Conservation (phyloP, 2,329 filamentous ascomycete species). For the Lasiodiplodia sp. region DNA sequence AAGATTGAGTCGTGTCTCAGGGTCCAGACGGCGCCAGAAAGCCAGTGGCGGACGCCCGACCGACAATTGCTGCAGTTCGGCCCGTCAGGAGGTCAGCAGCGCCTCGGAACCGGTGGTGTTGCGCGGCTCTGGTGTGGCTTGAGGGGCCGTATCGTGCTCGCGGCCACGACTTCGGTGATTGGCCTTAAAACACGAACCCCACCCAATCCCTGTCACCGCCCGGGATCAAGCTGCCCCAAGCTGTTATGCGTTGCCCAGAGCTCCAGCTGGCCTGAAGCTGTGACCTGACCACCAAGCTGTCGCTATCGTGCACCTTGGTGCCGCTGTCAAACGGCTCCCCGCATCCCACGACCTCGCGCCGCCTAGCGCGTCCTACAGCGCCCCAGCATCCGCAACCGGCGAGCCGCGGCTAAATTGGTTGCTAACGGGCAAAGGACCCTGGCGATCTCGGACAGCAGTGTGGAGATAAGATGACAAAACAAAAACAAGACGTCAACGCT, state of each 20-base stretch:
- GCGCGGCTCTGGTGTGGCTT: neutral
- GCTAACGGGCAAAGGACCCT: conserved; percentile 20
- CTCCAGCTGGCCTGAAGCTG: neutral
- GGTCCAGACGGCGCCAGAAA: neutral
- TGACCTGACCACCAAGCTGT: conserved; percentile 1
- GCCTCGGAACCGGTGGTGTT: conserved; percentile 9
- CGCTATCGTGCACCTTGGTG: neutral
- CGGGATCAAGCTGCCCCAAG: neutral
- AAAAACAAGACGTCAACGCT: conserved; percentile 15
- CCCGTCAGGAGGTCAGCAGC: neutral
- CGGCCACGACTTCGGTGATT: conserved; percentile 5
- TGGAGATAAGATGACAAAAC: conserved; percentile 29
- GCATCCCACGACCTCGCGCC: neutral
- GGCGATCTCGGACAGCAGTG: conserved; percentile 14
- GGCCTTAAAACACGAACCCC: conserved; percentile 17
- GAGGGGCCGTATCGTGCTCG: neutral
- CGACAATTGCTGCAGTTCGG: conserved; percentile 5
- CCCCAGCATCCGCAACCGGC: neutral
- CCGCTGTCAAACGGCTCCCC: neutral
- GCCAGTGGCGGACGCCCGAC: neutral
- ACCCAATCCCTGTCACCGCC: conserved; percentile 11
- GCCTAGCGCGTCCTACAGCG: neutral
- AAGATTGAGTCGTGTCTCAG: conserved; percentile 34
- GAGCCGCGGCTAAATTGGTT: neutral
- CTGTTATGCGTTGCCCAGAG: conserved; percentile 3